Conservation (phyloP, 2,329 filamentous ascomycete genomes). For the Paecilomyces fulvus region DNA sequence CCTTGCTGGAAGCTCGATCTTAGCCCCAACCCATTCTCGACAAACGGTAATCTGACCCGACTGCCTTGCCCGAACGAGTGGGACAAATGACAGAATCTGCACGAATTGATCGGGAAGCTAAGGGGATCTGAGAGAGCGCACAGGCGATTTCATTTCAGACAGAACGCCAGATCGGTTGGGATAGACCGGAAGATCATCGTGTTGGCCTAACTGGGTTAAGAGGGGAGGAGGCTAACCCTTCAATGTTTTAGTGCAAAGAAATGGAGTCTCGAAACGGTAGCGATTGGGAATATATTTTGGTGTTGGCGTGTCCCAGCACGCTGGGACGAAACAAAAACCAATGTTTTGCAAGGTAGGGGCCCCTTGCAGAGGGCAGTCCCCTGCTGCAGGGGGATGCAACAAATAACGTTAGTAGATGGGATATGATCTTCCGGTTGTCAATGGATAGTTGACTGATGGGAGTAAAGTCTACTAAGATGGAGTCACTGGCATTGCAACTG, state of each 20-base stretch:
- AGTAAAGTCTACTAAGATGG: not conserved
- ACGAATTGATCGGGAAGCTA: not conserved
- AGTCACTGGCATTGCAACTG: not conserved
- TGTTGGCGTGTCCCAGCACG: not conserved
- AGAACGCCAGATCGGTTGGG: not conserved
- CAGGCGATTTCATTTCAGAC: not conserved
- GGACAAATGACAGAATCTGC: not conserved
- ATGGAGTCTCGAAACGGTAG: not conserved
- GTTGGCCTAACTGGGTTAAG: not conserved
- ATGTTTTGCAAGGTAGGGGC: not conserved
- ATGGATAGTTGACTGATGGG: not conserved
- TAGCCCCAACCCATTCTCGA: not conserved
- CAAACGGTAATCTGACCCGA: not conserved
- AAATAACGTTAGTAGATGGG: not conserved
- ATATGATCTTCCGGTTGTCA: not conserved
- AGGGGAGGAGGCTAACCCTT: not conserved
- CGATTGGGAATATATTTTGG: not conserved
- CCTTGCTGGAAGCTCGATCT: not conserved
- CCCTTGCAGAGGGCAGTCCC: not conserved
- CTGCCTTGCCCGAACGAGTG: not conserved
- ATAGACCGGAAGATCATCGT: not conserved
- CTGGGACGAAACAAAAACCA: not conserved
- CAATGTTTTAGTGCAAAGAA: not conserved
- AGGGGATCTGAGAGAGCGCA: not conserved
- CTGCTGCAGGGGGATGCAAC: not conserved